phyloP scores from a whole-genome alignment of 2,329 filamentous ascomycete genomes.

The Fusarium floridanum region DNA sequence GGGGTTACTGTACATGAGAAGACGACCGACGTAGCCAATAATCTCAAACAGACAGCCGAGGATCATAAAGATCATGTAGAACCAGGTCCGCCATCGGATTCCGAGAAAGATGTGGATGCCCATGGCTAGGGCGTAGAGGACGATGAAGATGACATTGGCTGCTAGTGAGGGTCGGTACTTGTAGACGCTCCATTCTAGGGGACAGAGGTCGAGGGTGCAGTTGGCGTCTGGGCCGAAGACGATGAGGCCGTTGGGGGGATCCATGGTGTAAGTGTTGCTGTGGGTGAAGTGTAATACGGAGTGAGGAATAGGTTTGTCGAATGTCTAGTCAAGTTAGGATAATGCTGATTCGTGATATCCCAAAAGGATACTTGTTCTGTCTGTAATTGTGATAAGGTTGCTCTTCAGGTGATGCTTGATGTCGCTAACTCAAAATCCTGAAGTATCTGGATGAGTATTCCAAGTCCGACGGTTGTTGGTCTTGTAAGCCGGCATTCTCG shows the following conservation, averaged over 20 bases:
- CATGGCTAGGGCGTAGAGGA: slow-evolving; percentile 61
- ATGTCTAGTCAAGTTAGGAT: not conserved
- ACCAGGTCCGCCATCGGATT: slow-evolving; percentile 57
- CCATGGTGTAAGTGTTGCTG: slow-evolving; percentile 13
- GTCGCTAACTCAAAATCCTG: not conserved
- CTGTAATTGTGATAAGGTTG: not conserved
- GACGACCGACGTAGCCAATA: slow-evolving; percentile 72
- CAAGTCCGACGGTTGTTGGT: not conserved
- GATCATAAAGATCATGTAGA: slow-evolving; percentile 63
- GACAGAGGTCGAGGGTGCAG: slow-evolving; percentile 64
- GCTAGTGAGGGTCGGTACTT: slow-evolving; percentile 60
- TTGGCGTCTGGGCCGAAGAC: slow-evolving; percentile 62
- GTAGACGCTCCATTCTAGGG: slow-evolving; percentile 60
- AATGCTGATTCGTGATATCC: not conserved
- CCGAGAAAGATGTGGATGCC: slow-evolving; percentile 57
- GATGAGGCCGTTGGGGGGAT: slow-evolving; percentile 29
- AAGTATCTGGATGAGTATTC: not conserved
- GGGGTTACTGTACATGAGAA: slow-evolving; percentile 68
- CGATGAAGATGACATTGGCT: slow-evolving; percentile 58
- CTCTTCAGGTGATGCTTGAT: not conserved
- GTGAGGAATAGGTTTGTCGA: not conserved
- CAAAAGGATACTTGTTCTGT: not conserved
- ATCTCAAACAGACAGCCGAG: slow-evolving; percentile 69
- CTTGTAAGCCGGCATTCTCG: not conserved
- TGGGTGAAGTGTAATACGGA: slow-evolving; percentile 6